Evolutionary conservation across 1,284 basidiomycete genomes (phyloP), one percentile per base, ranked within the genome.

Genomic region (Schizophyllum commune): DNA sequence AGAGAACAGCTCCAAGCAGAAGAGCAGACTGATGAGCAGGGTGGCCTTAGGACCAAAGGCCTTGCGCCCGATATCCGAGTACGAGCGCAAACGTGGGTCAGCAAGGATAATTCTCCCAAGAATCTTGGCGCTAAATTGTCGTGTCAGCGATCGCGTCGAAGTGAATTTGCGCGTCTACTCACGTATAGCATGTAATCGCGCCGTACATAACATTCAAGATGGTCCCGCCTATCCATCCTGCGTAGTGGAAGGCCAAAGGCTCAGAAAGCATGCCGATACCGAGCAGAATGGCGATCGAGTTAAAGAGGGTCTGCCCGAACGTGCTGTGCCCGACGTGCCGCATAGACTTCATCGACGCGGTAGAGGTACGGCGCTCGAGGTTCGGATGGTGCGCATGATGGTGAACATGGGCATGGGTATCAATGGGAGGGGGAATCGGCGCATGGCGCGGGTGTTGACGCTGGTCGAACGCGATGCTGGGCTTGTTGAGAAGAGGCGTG

Each of bases 211-310:
- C 71, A 60, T 96, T 85, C 52, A 96, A 78, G 34, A 82, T 19
- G 0, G 87, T 88, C 5, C 94, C 94, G 39, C 80, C 79, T 22
- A 89, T 78, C 94, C 94, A 96, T 5, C 94, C 94, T 0, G 92
- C 86, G 67, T 91, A 92, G 1, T 91, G 84, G 70, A 94, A 94
- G 0, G 93, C 93, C 19, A 95, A 79, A 0, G 94, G 92, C 71
- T 95, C 89, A 1, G 92, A 94, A 1, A 96, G 80, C 78, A 97
- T 88, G 1, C 94, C 94, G 65, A 96, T 91, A 5, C 94, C 94
- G 7, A 95, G 79, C 9, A 96, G 76, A 27, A 94, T 91, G 8
- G 92, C 93, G 56, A 89, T 90, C 7, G 90, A 88, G 69, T 96
- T 96, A 77, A 96, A 96, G n/a, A 96, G 92, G 20, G 91, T 94